Evolutionary conservation across 2,329 filamentous ascomycete genomes (phyloP).

Genomic region (Raffaelea arxii): DNA sequence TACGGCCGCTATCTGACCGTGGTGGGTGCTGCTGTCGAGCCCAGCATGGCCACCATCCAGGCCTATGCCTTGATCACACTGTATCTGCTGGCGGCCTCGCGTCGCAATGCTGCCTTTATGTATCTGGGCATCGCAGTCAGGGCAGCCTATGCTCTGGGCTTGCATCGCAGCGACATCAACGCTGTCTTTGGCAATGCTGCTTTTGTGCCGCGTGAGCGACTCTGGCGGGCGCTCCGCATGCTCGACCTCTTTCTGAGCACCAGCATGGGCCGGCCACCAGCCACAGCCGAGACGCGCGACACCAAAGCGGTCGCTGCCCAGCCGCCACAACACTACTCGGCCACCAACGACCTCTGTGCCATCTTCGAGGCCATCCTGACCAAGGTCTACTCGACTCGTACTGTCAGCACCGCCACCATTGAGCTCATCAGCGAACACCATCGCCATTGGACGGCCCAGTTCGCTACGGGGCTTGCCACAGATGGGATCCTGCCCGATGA

Average conservation of each 20-base stretch:
- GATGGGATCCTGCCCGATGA: slow-evolving; percentile 12
- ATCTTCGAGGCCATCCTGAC: slow-evolving; percentile 27
- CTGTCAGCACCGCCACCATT: slow-evolving; percentile 17
- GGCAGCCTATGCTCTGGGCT: slow-evolving; percentile 45
- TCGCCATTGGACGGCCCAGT: slow-evolving; percentile 16
- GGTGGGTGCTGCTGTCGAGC: slow-evolving; percentile 40
- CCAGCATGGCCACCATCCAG: slow-evolving; percentile 41
- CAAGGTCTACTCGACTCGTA: slow-evolving; percentile 23
- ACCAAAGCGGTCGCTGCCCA: slow-evolving; percentile 6
- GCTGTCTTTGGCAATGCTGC: slow-evolving; percentile 18
- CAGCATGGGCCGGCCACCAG: slow-evolving; percentile 22
- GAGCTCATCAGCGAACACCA: slow-evolving; percentile 19
- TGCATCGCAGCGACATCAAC: slow-evolving; percentile 30
- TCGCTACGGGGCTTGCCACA: slow-evolving; percentile 10
- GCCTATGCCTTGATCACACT: slow-evolving; percentile 47
- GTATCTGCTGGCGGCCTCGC: slow-evolving; percentile 49
- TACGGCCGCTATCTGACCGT: slow-evolving; percentile 27
- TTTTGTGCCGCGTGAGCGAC: slow-evolving; percentile 17
- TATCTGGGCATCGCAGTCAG: slow-evolving; percentile 50
- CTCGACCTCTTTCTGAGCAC: slow-evolving; percentile 24
- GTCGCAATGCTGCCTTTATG: slow-evolving; percentile 52
- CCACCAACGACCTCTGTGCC: slow-evolving; percentile 22
- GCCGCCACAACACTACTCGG: slow-evolving; percentile 14
- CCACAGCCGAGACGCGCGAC: slow-evolving; percentile 20
- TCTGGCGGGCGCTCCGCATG: slow-evolving; percentile 24